Evolutionary conservation across 768 basidiomycete genomes (phyloP).

Genomic region (Trametes cinnabarina): DNA sequence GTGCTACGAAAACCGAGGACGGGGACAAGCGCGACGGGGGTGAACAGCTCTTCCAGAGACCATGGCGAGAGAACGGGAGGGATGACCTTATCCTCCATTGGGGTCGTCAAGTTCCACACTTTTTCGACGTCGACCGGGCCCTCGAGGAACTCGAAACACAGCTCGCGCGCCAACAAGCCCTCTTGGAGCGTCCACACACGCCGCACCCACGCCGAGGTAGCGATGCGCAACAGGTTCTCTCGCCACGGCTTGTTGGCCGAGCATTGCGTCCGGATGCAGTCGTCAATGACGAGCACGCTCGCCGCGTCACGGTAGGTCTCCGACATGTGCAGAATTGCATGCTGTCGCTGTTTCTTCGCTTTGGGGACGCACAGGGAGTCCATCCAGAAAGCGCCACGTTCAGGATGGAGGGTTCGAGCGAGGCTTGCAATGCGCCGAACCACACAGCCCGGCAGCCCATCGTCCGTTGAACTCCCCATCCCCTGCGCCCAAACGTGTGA

Average conservation of each 20-base stretch:
- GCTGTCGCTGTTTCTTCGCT: not conserved
- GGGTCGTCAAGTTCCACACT: not conserved
- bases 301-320: slow-evolving; percentile 11
- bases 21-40: not conserved
- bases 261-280: slow-evolving; percentile 8
- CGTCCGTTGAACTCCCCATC: slow-evolving; percentile 15
- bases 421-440: slow-evolving; percentile 3
- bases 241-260: not conserved
- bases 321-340: slow-evolving; percentile 16
- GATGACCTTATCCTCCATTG: not conserved
- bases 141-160: slow-evolving; percentile 13
- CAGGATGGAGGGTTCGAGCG: slow-evolving; percentile 1
- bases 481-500: slow-evolving; percentile 4
- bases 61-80: not conserved
- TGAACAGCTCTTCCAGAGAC: not conserved
- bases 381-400: slow-evolving; percentile 17
- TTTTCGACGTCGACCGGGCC: slow-evolving; percentile 1
- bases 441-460: slow-evolving; percentile 12
- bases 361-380: slow-evolving; percentile 17
- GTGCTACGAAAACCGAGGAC: not conserved
- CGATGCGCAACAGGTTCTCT: slow-evolving; percentile 8
- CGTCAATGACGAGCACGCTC: slow-evolving; percentile 13
- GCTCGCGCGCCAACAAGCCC: slow-evolving; percentile 8
- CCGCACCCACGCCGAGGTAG: slow-evolving; percentile 7
- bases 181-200: slow-evolving; percentile 18